Base-by-base conservation (phyloP, 2,329 filamentous ascomycete genomes). In the Moelleriella libera region DNA sequence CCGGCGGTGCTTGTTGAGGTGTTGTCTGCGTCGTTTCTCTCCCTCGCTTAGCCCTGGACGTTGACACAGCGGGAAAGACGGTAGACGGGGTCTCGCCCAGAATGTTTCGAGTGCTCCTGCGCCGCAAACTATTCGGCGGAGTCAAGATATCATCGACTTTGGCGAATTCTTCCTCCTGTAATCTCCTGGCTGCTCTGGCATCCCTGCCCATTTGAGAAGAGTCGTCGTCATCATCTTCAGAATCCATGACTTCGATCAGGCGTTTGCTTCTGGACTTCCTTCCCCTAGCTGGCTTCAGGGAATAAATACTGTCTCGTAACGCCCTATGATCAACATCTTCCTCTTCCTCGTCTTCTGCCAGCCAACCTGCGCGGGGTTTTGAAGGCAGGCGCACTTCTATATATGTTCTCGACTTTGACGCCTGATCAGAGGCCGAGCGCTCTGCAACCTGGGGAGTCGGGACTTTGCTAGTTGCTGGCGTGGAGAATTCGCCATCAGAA, bases 241-340 rank as follows among this genome's bases (percentile, higher is more conserved):
- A 64, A 8, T 70, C 65, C 2, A 67, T 62, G 58, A 51, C 74
- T 62, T 70, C 62, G 3, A 41, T 40, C 47, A 8, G 32, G 66
- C 58, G 47, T 66, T 51, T n/a, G n/a, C 40, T n/a, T n/a, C 45
- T 68, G 62, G 60, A 76, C 74, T 47, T 64, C 58, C 52, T 72
- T 21, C 21, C 21, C 34, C 12, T 37, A 12, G 34, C 34, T 64
- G 65, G 49, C 39, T 63, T 64, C 55, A 78, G 59, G 2, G 74
- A 66, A 51, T 68, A 74, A 45, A 71, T 63, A 62, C 72, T 80
- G 7, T 55, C 57, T 12, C 60, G 56, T 11, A 63, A 45, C 10
- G 21, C 34, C 12, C 34, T 12, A 37, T 8, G 34, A 37, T 37
- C 34, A 12, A 21, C 21, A 12, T 37, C 34, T 9, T 37, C 8